Base-by-base conservation (phyloP, 805 yeast species). In the Cyberlindnera xishuangbannaensis region DNA sequence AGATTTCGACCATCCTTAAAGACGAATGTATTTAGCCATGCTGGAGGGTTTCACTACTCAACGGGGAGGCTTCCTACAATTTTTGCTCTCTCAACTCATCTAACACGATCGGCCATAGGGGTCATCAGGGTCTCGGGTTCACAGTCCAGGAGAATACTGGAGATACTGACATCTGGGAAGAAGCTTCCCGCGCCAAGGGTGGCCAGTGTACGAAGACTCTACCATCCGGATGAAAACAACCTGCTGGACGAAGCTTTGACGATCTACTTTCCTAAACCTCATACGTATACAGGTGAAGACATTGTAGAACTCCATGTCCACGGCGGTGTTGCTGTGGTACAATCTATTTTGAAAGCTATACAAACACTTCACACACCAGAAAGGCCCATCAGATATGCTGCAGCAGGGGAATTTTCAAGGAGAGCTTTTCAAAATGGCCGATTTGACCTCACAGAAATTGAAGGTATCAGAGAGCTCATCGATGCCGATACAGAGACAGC, bases 401-500 rank as follows among this genome's bases (percentile, higher is more conserved):
- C 83, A 49, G 78, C 86, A 7, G 98, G 98, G 7, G 98, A 92
- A 57, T 92, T 92, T 50, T 82, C 96, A 0, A 67, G 66, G 47
- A 68, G 95, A 23, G 97, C 95, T 0, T 92, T 88, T 50, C 70
- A 80, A 35, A 90, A 88, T 55, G 83, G 88, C 0, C 65, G 81
- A 31, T 67, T 85, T 47, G 97, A 92, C 55, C 64, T 92, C 39
- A 85, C 97, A 0, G 86, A 88, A 51, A 73, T 85, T 7, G 98
- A 92, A 58, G 96, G 97, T 0, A 77, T 92, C 7, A 68, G 87
- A 33, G 95, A 83, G 29, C 61, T 88, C 52, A 85, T 92, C 25
- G 88, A 88, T 47, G 95, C 97, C 0, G 97, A 92, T 50, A 92
- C 98, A 0, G 97, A 90, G 54, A 59, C 76, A 6, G 96, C 92